Evolutionary conservation across 345 rosid species (phyloP), one percentile per base, ranked within the genome.

Genomic region (Rubroshorea leprosula): DNA sequence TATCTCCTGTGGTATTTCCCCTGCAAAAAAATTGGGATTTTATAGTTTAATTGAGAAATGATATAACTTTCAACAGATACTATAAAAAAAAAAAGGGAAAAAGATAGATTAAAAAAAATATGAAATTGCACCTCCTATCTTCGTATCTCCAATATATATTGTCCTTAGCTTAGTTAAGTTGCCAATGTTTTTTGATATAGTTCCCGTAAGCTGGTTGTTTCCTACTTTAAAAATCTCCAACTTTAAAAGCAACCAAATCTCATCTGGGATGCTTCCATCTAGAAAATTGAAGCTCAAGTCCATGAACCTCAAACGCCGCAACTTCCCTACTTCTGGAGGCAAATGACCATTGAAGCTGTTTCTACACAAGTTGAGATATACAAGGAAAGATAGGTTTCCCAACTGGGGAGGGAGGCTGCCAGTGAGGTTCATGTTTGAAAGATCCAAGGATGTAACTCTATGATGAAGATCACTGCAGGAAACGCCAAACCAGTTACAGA

Each of bases 331-430:
- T n/a, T n/a, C n/a, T n/a, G n/a, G n/a, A n/a, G n/a, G n/a, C n/a
- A n/a, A n/a, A n/a, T n/a, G n/a, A n/a, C n/a, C n/a, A n/a, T n/a
- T n/a, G n/a, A n/a, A n/a, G n/a, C n/a, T n/a, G n/a, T n/a, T n/a
- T n/a, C n/a, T n/a, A n/a, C n/a, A n/a, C 72, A 60, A 19, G 65
- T 43, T 19, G 3, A 67, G 43, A 19, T 2, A 12, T 0, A 35
- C 26, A 0, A 62, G 53, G 49, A 68, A 62, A 1, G 67, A 68
- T 1, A 68, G 58, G 27, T 68, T 68, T 43, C 72, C 72, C 12
- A 68, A 16, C 5, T 68, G 54, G 13, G 67, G 58, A 41, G 67
- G 58, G 10, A 68, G 23, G 19, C 27, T 43, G 31, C 67, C 67
- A 9, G 4, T 14, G 22, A 68, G 63, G 19, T 35, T 23, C 51